A percentile compares a stretch with the other conserved stretches of the same genome.
phyloP scores from a whole-genome alignment of 164 flowering plant genomes.

The Paratinospora sagittata region DNA sequence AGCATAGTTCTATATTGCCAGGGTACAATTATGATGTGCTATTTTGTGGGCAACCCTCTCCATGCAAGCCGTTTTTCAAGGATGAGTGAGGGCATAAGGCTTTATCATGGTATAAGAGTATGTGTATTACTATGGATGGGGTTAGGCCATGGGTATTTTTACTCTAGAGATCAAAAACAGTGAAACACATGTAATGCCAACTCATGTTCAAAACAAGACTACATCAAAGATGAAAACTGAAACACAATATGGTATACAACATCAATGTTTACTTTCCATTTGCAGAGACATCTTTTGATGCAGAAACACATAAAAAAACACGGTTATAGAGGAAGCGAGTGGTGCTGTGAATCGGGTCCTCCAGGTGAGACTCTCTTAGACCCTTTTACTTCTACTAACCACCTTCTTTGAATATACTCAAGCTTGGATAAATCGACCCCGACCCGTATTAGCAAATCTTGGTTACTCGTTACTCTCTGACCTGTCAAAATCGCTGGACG shows the following conservation, averaged over 20 bases:
- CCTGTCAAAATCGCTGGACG: neutral
- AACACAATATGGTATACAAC: neutral
- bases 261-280: neutral
- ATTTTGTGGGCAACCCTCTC: too few species aligned
- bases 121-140: too few species aligned
- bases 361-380: conserved; percentile 6
- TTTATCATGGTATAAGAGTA: too few species aligned
- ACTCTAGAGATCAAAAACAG: neutral
- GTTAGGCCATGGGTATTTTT: too few species aligned
- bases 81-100: too few species aligned
- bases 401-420: neutral
- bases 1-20: too few species aligned
- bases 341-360: conserved; percentile 13
- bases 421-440: conserved; percentile 5
- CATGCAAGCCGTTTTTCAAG: too few species aligned
- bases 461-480: neutral
- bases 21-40: too few species aligned
- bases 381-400: neutral
- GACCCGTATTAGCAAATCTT: neutral
- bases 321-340: neutral
- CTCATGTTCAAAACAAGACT: too few species aligned
- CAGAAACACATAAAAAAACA: conserved; percentile 3
- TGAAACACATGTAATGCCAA: too few species aligned
- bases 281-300: neutral
- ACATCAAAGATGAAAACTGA: neutral